Conservation (phyloP, 441 rosid species). For the Rhodomyrtus psidioides region DNA sequence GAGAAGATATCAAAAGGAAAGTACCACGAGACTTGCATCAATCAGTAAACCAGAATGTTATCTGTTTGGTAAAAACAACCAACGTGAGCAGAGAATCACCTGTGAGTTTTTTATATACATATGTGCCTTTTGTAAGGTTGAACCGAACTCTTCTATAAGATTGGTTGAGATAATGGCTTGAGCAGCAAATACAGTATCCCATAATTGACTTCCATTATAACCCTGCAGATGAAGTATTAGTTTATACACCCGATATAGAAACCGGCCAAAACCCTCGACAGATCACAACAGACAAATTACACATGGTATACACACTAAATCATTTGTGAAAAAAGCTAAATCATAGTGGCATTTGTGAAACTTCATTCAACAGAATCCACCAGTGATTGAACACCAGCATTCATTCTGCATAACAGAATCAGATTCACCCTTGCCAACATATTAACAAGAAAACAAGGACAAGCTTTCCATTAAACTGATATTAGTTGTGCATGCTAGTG, state of each 20-base stretch:
- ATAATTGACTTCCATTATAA: slow-evolving; percentile 92
- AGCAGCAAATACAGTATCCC: slow-evolving; percentile 85
- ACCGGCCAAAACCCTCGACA: background rate
- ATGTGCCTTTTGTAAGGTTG: slow-evolving; percentile 61
- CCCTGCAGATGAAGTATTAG: slow-evolving; percentile 43
- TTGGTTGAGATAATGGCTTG: slow-evolving; percentile 82
- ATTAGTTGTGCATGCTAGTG: background rate
- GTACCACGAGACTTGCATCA: background rate
- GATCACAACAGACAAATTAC: background rate
- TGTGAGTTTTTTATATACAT: slow-evolving; percentile 59
- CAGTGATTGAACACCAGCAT: background rate
- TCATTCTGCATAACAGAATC: background rate
- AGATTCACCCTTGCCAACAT: background rate
- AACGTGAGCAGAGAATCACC: slow-evolving; percentile 23
- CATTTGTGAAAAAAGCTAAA: background rate
- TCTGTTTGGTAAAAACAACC: slow-evolving; percentile 1
- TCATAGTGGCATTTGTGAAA: background rate
- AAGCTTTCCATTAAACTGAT: background rate
- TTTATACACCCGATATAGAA: background rate
- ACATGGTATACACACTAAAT: background rate
- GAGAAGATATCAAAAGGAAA: background rate
- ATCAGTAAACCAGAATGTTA: background rate
- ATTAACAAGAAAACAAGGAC: background rate
- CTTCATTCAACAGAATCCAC: background rate
- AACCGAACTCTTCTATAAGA: slow-evolving; percentile 58